Evolutionary conservation across 78 protist genomes (phyloP).

Genomic region (Planoprotostelium fungivorum): DNA sequence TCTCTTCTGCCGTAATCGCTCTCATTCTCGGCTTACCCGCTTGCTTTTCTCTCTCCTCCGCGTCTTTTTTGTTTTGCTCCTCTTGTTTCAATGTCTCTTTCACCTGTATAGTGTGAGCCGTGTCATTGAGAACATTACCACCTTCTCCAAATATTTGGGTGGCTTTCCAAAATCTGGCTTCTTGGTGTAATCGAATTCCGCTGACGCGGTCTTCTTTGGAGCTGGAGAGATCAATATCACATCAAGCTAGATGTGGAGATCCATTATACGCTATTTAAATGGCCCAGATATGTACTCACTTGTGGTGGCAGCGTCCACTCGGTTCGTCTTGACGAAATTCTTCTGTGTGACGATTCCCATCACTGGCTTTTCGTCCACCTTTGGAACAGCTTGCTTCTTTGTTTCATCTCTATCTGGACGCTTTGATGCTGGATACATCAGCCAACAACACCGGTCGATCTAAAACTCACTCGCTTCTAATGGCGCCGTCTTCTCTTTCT

Average conservation of each 20-base stretch:
- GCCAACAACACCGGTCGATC: not conserved
- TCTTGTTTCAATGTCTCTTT: not conserved
- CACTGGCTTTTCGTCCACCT: not conserved
- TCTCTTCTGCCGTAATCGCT: not conserved
- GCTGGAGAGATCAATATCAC: too few relatives aligned
- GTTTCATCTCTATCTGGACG: not conserved
- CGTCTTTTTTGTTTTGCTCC: not conserved
- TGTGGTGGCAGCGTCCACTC: not conserved
- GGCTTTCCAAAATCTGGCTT: not conserved
- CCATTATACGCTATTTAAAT: not conserved
- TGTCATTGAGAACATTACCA: not conserved
- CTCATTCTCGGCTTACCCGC: not conserved
- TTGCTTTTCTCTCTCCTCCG: not conserved
- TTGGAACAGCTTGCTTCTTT: not conserved
- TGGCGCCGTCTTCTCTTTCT: not conserved
- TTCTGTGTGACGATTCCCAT: not conserved
- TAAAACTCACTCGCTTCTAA: not conserved
- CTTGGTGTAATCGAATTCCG: not conserved
- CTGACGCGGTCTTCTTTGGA: not conserved
- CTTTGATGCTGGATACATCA: not conserved
- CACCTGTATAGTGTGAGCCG: not conserved
- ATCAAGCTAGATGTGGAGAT: not conserved
- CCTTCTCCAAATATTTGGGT: not conserved
- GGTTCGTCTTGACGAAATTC: not conserved
- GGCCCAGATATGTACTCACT: not conserved